Percentiles rank a stretch among this genome's conserved stretches.
These are phyloP conservation scores for Neurospora sublineolata DNA, from an alignment of 495 filamentous ascomycete genomes.

Conservation along the genomic window DNA sequence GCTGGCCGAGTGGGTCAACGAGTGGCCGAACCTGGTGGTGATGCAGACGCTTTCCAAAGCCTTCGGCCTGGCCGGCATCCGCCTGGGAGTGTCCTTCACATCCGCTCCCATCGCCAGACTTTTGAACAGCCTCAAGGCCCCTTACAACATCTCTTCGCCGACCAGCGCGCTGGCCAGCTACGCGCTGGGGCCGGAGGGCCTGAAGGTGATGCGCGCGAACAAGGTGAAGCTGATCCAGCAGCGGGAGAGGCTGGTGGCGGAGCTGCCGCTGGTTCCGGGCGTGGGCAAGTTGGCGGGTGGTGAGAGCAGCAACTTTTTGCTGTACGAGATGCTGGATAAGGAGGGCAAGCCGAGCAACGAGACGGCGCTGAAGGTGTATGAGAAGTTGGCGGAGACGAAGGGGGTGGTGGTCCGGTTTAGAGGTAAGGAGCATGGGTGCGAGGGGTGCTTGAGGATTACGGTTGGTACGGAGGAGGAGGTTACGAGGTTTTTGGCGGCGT, in stretches of 20 bases:
- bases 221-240: constrained; percentile 58
- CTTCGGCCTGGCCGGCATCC: constrained; percentile 88
- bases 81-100: constrained; percentile 58
- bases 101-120: constrained; percentile 47
- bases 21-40: constrained; percentile 93
- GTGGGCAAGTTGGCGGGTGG: constrained; percentile 77
- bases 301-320: constrained; percentile 70
- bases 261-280: constrained; percentile 64
- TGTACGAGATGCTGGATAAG: constrained; percentile 72
- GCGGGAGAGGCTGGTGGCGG: constrained; percentile 58
- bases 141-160: constrained; percentile 83
- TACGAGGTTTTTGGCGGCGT: constrained; percentile 57
- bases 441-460: constrained; percentile 81
- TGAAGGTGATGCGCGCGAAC: constrained; percentile 61
- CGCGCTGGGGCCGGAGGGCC: constrained; percentile 52
- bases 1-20: constrained; percentile 83
- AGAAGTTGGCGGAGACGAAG: constrained; percentile 70
- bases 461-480: constrained; percentile 86
- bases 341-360: constrained; percentile 66
- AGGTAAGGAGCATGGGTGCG: constrained; percentile 81
- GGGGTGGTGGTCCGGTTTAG: constrained; percentile 90
- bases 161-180: constrained; percentile 70
- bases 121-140: constrained; percentile 86
- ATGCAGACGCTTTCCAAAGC: constrained; percentile 97
- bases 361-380: constrained; percentile 67